Base-by-base conservation (phyloP, 2,329 filamentous ascomycete genomes). In the Cytospora paraplurivora region DNA sequence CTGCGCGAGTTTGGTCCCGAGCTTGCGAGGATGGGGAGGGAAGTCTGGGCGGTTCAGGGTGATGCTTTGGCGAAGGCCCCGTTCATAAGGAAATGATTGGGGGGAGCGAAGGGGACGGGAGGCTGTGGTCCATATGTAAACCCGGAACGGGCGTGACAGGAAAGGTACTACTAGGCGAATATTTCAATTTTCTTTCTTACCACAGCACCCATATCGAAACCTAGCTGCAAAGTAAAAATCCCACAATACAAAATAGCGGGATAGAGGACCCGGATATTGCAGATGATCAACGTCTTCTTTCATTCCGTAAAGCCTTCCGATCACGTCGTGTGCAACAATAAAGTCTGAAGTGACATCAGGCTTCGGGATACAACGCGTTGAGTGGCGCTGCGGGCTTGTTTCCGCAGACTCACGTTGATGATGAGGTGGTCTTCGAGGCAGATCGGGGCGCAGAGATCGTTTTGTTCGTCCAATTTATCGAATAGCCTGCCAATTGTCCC, bases 21-120 rank as follows among this genome's bases (percentile, higher is more conserved):
- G 55, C 68, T 80, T 10, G 64, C 76, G 10, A 53, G 50, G 13
- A 52, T 76, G 59, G 76, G 72, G 1, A 70, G 57, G 44, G 35
- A 55, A 4, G 65, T 78, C 7, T 81, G 77, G 77, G 65, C 68
- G 13, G 70, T 69, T 4, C 76, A 78, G 67, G 73, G 71, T 4
- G 59, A 73, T 10, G 74, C 73, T 13, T 66, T 77, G 2, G 68
- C 62, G 15, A 67, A 64, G 8, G 70, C 73, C 19, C 61, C 71
- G 4, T 76, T 73, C 44, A 71, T 72, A 54, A 59, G 44, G 32
- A 34, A 15, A n/a, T 19, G 38, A 54, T 47, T 27, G 27, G 27
- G 27, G 27, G 2, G 27, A 27, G 27, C 27, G 27, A 27, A 27
- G 27, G 27, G 27, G 4, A 27, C 27, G 27, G 27, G 27, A 4